phyloP scores from a whole-genome alignment of 768 basidiomycete species.

The Lentinus brumalis region DNA sequence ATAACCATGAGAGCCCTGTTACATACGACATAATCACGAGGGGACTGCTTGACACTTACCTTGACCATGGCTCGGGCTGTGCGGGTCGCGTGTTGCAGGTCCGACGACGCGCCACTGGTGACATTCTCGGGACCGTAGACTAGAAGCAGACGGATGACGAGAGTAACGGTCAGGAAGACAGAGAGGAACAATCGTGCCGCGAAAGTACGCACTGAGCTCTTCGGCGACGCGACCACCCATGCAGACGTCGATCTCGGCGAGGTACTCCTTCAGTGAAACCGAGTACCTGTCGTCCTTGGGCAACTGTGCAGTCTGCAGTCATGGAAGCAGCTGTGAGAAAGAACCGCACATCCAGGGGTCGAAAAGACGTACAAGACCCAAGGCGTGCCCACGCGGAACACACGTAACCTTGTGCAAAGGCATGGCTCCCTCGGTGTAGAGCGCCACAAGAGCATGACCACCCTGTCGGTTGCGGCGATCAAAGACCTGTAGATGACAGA shows the following conservation, averaged over 20 bases:
- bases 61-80: conserved; percentile 89
- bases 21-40: not conserved
- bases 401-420: conserved; percentile 98
- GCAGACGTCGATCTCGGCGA: conserved; percentile 84
- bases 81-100: conserved; percentile 77
- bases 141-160: conserved; percentile 31
- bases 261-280: conserved; percentile 70
- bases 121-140: conserved; percentile 89
- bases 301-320: conserved; percentile 63
- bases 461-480: conserved; percentile 47
- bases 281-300: conserved; percentile 79
- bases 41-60: conserved; percentile 45
- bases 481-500: not conserved
- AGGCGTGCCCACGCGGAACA: conserved; percentile 91
- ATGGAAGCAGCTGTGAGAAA: not conserved
- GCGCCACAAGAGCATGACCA: conserved; percentile 91
- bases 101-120: conserved; percentile 90
- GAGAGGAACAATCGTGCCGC: conserved; percentile 2
- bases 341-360: not conserved
- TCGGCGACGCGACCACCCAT: conserved; percentile 97
- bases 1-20: conserved; percentile 1
- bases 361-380: conserved; percentile 70
- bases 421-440: conserved; percentile 94
- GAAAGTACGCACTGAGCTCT: conserved; percentile 64
- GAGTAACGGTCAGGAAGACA: conserved; percentile 11